Evolutionary conservation across 2,329 filamentous ascomycete genomes (phyloP).

Genomic region (Basipetospora chlamydospora): DNA sequence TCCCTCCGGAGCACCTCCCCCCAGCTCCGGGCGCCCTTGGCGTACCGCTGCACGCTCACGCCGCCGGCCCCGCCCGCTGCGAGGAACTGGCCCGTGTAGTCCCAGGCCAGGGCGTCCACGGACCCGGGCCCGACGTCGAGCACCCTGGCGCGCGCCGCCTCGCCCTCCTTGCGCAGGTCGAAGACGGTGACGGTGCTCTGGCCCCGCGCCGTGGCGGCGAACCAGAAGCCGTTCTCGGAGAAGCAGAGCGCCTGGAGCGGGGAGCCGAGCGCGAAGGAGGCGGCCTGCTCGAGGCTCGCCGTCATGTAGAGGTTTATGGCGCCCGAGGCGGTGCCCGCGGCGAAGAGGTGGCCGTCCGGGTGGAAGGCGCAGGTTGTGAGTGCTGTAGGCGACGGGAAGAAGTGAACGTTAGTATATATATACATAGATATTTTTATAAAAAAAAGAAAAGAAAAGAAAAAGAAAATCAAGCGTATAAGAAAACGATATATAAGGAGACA

Average conservation of each 20-base stretch:
- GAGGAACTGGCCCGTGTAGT: slow-evolving; percentile 89
- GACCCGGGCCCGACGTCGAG: slow-evolving; percentile 69
- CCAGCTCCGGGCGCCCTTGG: slow-evolving; percentile 79
- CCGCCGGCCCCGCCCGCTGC: slow-evolving; percentile 68
- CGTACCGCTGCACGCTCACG: slow-evolving; percentile 77
- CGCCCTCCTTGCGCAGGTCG: slow-evolving; percentile 83
- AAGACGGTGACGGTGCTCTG: slow-evolving; percentile 74
- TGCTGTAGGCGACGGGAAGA: too few relatives aligned
- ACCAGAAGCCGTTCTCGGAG: slow-evolving; percentile 94
- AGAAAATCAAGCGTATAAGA: too few relatives aligned
- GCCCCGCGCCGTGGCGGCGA: slow-evolving; percentile 67
- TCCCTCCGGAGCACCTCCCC: slow-evolving; percentile 69
- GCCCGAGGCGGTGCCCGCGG: slow-evolving; percentile 64
- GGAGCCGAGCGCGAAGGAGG: slow-evolving; percentile 54
- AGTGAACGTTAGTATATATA: too few relatives aligned
- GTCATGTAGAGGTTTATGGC: slow-evolving; percentile 84
- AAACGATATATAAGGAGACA: not conserved
- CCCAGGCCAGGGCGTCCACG: slow-evolving; percentile 71
- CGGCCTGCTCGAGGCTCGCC: slow-evolving; percentile 62
- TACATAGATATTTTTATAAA: too few relatives aligned
- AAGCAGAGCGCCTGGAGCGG: slow-evolving; percentile 68
- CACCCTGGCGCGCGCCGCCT: slow-evolving; percentile 66
- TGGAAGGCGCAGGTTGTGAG: slow-evolving; percentile 76
- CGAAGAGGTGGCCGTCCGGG: slow-evolving; percentile 89
- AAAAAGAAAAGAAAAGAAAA: slow-evolving; percentile 6